A percentile compares a stretch with the other conserved stretches of the same genome.
phyloP scores from a whole-genome alignment of 257 asterid species.

The Lantana camara region DNA sequence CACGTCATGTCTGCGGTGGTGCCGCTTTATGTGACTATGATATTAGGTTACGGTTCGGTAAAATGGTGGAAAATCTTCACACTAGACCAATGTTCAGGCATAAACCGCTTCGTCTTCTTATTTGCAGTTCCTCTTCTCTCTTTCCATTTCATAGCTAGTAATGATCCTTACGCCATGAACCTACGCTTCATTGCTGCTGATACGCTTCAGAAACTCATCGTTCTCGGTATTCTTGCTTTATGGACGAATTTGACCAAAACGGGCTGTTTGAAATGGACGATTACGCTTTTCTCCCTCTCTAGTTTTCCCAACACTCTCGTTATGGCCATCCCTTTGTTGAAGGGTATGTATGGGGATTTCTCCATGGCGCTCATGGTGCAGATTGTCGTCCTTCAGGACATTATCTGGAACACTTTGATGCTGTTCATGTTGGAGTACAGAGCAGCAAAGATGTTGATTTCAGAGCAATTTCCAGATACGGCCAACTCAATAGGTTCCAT shows the following conservation, averaged over 20 bases:
- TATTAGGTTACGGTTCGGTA: slow-evolving; percentile 85
- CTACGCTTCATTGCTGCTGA: slow-evolving; percentile 86
- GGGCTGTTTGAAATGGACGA: slow-evolving; percentile 86
- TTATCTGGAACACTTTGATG: slow-evolving; percentile 91
- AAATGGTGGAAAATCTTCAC: slow-evolving; percentile 97
- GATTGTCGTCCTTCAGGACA: slow-evolving; percentile 87
- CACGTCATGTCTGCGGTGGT: slow-evolving; percentile 91
- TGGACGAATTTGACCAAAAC: slow-evolving; percentile 59
- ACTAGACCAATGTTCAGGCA: slow-evolving; percentile 89
- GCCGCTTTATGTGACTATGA: slow-evolving; percentile 93
- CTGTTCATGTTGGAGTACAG: slow-evolving; percentile 88
- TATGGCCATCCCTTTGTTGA: slow-evolving; percentile 85
- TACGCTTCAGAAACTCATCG: slow-evolving; percentile 72
- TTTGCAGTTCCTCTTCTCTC: slow-evolving; percentile 92
- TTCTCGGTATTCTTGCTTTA: slow-evolving; percentile 51
- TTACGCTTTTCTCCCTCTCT: slow-evolving; percentile 79
- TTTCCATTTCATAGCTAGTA: slow-evolving; percentile 82
- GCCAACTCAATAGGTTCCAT: slow-evolving; percentile 86
- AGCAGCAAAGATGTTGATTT: slow-evolving; percentile 69
- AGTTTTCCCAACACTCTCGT: slow-evolving; percentile 90
- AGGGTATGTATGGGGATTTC: slow-evolving; percentile 82
- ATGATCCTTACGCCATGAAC: slow-evolving; percentile 81
- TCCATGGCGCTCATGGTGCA: slow-evolving; percentile 85
- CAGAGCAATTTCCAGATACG: slow-evolving; percentile 87
- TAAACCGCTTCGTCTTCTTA: slow-evolving; percentile 86